phyloP scores from a whole-genome alignment of 257 asterid genomes.

The Ligustrum vulgare region DNA sequence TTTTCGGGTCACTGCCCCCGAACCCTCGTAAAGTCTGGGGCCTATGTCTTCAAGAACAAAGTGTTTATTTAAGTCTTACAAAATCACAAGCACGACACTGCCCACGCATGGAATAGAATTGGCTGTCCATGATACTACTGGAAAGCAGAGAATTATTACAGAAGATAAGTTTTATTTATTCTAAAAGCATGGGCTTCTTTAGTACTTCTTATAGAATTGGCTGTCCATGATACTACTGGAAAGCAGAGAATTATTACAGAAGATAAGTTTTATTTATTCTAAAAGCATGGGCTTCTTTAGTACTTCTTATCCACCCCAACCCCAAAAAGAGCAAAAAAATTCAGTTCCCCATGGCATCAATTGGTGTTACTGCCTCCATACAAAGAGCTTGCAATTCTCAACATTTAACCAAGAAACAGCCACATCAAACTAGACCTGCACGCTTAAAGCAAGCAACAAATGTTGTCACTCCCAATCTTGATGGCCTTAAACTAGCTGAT shows the following conservation, averaged over 20 bases:
- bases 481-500: constrained; percentile 28
- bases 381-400: constrained; percentile 45
- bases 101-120: too few relatives aligned
- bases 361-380: constrained; percentile 45
- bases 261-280: constrained; percentile 51
- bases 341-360: constrained; percentile 46
- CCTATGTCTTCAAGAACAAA: too few relatives aligned
- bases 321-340: constrained; percentile 10
- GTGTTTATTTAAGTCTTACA: too few relatives aligned
- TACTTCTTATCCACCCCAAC: constrained; percentile 20
- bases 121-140: constrained; percentile 32
- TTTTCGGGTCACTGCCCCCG: too few relatives aligned
- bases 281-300: constrained; percentile 37
- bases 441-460: constrained; percentile 28
- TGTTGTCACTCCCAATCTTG: constrained; percentile 39
- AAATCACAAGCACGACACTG: too few relatives aligned
- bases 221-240: constrained; percentile 33
- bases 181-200: constrained; percentile 37
- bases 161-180: constrained; percentile 53
- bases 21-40: too few relatives aligned
- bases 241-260: constrained; percentile 24
- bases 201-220: constrained; percentile 20
- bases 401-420: constrained; percentile 33
- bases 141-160: constrained; percentile 23
- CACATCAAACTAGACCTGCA: constrained; percentile 29